Evolutionary conservation across 345 rosid genomes (phyloP).

Genomic region (Populus pruinosa): DNA sequence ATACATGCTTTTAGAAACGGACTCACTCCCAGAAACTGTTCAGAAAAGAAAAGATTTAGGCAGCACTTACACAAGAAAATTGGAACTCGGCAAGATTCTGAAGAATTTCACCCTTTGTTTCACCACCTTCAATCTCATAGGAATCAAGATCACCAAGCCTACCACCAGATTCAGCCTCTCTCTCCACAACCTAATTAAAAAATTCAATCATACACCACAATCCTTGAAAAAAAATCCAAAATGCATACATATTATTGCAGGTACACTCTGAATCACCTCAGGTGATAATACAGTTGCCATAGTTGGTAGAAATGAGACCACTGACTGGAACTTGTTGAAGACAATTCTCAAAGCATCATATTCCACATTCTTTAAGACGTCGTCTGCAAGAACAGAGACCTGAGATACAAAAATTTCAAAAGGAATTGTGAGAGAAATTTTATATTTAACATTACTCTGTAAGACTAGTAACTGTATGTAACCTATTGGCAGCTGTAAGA

Average conservation of each 20-base stretch:
- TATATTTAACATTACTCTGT: neutral
- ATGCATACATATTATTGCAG: neutral
- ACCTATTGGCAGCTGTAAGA: neutral
- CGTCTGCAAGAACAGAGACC: constrained; percentile 97
- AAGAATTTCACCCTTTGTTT: constrained; percentile 85
- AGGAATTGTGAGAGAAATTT: neutral
- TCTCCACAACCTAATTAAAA: constrained; percentile 65
- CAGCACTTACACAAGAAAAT: constrained; percentile 85
- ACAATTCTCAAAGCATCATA: constrained; percentile 85
- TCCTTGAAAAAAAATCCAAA: constrained; percentile 9
- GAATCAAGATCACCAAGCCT: constrained; percentile 86
- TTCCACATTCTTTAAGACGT: constrained; percentile 87
- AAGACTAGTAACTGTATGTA: neutral
- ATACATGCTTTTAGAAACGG: neutral
- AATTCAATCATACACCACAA: constrained; percentile 2
- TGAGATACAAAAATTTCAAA: constrained; percentile 27
- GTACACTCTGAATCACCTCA: constrained; percentile 45
- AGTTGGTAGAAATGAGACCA: constrained; percentile 71
- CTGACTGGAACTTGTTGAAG: constrained; percentile 88
- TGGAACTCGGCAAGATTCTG: constrained; percentile 95
- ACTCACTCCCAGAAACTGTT: neutral
- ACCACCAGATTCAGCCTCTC: constrained; percentile 82
- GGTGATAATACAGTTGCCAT: constrained; percentile 85
- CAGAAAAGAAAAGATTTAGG: neutral
- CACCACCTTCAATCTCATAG: constrained; percentile 96